Percentiles rank a stretch among this genome's conserved stretches.
Conservation (phyloP, 2,329 filamentous ascomycete species). For the Mycocentrospora acerina region DNA sequence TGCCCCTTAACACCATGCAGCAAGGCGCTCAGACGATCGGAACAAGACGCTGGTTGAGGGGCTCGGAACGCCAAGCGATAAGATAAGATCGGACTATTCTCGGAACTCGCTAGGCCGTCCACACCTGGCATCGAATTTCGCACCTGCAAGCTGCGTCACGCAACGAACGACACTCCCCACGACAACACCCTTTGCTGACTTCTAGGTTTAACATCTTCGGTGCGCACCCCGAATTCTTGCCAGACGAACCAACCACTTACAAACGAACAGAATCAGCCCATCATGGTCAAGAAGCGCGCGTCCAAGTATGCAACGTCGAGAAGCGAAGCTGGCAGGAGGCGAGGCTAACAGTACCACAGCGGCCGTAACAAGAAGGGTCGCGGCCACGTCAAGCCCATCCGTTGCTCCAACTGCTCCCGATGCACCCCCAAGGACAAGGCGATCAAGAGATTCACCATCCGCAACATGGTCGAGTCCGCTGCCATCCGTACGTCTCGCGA, state of each 20-base stretch:
- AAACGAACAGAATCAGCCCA: constrained; percentile 53
- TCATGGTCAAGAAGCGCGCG: constrained; percentile 75
- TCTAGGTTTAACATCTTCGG: constrained; percentile 40
- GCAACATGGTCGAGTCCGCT: constrained; percentile 99
- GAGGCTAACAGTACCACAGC: constrained; percentile 56
- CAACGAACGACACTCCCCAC: constrained; percentile 29
- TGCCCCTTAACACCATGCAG: too few relatives aligned
- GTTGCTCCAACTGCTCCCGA: constrained; percentile 80
- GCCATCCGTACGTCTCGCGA: constrained; percentile 83
- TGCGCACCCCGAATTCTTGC: constrained; percentile 20
- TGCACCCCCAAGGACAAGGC: constrained; percentile 99
- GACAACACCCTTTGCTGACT: constrained; percentile 40
- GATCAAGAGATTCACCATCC: constrained; percentile 99
- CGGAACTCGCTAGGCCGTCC: constrained; percentile 22
- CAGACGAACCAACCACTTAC: constrained; percentile 17
- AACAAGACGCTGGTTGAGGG: background rate
- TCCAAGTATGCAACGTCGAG: constrained; percentile 61
- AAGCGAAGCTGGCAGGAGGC: constrained; percentile 12
- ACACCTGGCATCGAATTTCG: constrained; percentile 25
- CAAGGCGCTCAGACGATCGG: too few relatives aligned
- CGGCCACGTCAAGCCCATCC: constrained; percentile 99
- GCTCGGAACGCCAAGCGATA: constrained; percentile 30
- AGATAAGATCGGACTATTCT: constrained; percentile 29
- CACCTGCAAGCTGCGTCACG: constrained; percentile 16
- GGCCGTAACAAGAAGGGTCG: constrained; percentile 99